Evolutionary conservation across 75 land plant genomes (phyloP).

Genomic region (Pinus albicaulis): DNA sequence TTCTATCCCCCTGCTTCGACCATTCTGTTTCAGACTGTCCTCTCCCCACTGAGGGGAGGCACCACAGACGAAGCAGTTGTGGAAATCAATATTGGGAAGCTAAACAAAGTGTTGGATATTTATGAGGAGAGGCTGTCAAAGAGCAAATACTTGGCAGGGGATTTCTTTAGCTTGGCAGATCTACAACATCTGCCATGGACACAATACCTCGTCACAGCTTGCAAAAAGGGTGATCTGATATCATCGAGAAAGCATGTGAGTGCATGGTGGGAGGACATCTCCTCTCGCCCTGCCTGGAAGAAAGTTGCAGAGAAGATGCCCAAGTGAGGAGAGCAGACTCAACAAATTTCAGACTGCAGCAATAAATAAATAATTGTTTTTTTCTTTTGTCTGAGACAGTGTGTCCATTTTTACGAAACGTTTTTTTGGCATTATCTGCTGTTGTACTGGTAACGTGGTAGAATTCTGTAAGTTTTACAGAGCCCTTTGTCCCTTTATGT

Average conservation of each 20-base stretch:
- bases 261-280: slow-evolving; percentile 35
- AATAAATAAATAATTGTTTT: no score
- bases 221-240: not conserved
- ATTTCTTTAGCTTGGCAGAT: slow-evolving; percentile 49
- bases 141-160: slow-evolving; percentile 51
- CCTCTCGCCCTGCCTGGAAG: slow-evolving; percentile 36
- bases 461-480: no score
- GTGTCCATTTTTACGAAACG: no score
- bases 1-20: slow-evolving; percentile 25
- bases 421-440: no score
- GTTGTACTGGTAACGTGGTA: no score
- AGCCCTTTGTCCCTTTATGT: no score
- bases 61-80: slow-evolving; percentile 22
- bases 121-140: slow-evolving; percentile 43
- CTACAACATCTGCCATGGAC: slow-evolving; percentile 40
- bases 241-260: slow-evolving; percentile 18
- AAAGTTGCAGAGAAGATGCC: slow-evolving; percentile 30
- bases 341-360: no score
- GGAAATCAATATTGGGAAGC: slow-evolving; percentile 31
- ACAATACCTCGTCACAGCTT: slow-evolving; percentile 1
- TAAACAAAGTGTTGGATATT: slow-evolving; percentile 46
- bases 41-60: slow-evolving; percentile 11
- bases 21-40: slow-evolving; percentile 13
- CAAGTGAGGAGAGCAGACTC: no score
- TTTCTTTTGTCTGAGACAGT: no score